phyloP scores from a whole-genome alignment of 192 early-diverging fungal species.

The Pilaira anomala region DNA sequence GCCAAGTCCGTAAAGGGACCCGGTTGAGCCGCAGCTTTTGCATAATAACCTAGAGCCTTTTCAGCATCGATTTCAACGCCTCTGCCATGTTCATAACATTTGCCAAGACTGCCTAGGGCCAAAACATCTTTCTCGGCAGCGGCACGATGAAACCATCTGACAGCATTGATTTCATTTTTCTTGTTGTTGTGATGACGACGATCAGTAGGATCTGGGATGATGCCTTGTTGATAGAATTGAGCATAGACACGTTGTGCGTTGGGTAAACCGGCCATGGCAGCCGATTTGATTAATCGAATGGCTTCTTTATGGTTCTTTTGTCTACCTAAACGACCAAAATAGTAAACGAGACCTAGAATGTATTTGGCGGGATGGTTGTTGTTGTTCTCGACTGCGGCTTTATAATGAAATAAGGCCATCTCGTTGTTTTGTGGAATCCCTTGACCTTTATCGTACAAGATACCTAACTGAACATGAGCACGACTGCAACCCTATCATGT shows the following conservation, averaged over 20 bases:
- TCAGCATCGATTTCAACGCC: constrained; percentile 29
- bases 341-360: constrained; percentile 31
- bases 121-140: constrained; percentile 28
- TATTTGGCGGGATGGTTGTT: constrained; percentile 31
- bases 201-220: background rate
- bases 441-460: constrained; percentile 30
- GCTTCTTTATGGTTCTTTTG: constrained; percentile 24
- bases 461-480: constrained; percentile 33
- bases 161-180: constrained; percentile 27
- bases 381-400: constrained; percentile 21
- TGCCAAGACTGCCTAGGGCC: constrained; percentile 33
- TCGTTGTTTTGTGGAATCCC: constrained; percentile 26
- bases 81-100: constrained; percentile 36
- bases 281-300: constrained; percentile 7
- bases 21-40: constrained; percentile 29
- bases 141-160: constrained; percentile 39
- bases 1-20: constrained; percentile 20
- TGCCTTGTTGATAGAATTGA: constrained; percentile 32
- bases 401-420: constrained; percentile 27
- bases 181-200: background rate
- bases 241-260: constrained; percentile 30
- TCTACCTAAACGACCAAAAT: constrained; percentile 26
- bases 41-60: constrained; percentile 32
- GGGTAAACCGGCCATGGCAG: constrained; percentile 26
- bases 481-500: constrained; percentile 31